Base-by-base conservation (phyloP, 2,329 filamentous ascomycete species). In the Coniochaeta ligniaria region DNA sequence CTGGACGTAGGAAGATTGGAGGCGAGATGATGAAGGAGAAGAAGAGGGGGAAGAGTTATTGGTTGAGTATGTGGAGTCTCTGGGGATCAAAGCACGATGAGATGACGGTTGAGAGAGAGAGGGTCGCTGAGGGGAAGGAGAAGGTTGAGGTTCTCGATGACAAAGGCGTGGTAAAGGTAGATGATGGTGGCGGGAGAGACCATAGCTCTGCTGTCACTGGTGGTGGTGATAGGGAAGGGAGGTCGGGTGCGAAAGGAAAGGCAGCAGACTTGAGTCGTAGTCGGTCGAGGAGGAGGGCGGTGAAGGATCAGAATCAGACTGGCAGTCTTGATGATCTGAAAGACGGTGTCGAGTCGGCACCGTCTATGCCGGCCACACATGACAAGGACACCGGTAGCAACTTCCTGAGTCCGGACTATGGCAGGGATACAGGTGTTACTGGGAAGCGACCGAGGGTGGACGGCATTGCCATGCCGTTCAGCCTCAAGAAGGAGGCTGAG, bases 1-100 rank as follows among this genome's bases (percentile, higher is more conserved):
- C 90, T 1, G 90, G 90, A 0, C 80, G 91, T 61, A 81, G 87
- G 61, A 81, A 79, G 64, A 76, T 76, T 38, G 73, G 78, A 56
- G 69, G 78, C 62, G 76, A 76, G 58, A 66, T 77, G 65, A 66
- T 77, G 65, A 72, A 78, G n/a, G 79, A 81, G 63, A 79, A 79
- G 66, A 81, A 82, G 70, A 86, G 80, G 73, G 80, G 75, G 35
- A 66, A 63, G 20, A 92, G 90, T 65, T 84, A 89, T 74, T 91
- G 89, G 8, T 78, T 97, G 72, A 85, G 87, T 2, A 76, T 97
- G 65, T 98, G 94, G 94, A 90, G 87, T 57, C 79, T 88, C 1
- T 96, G 92, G 90, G 92, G 91, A 16, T 93, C 89, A 54, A 96
- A 90, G 71, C 92, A 97, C 69, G 95, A 98, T 70, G 84, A 94